These are phyloP conservation scores for Mycosphaerella sp. DNA, from an alignment of 2,329 filamentous ascomycete genomes.

Conservation along the genomic window DNA sequence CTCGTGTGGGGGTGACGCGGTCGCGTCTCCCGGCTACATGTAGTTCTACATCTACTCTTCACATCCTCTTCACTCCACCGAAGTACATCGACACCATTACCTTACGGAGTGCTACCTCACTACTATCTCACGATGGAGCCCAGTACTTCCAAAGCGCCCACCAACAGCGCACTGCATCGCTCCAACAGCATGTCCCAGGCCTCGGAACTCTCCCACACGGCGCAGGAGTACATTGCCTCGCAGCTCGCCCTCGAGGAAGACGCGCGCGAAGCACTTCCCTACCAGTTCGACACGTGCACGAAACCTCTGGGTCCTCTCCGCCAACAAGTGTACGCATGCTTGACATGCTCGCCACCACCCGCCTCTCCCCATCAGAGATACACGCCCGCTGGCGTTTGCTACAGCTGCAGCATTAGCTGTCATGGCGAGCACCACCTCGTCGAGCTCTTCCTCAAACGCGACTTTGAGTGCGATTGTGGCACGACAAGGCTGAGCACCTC, in stretches of 20 bases:
- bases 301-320: conserved; percentile 80
- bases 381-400: conserved; percentile 79
- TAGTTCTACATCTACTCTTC: too few species aligned
- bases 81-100: too few species aligned
- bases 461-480: conserved; percentile 95
- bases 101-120: too few species aligned
- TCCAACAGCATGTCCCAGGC: conserved; percentile 17
- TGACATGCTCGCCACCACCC: conserved; percentile 86
- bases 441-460: conserved; percentile 90
- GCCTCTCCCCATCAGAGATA: conserved; percentile 56
- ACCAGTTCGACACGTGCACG: conserved; percentile 91
- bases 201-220: conserved; percentile 50
- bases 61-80: too few species aligned
- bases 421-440: conserved; percentile 93
- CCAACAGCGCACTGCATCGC: conserved; percentile 7
- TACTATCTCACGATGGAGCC: not conserved
- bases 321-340: conserved; percentile 83
- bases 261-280: conserved; percentile 89
- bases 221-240: conserved; percentile 67
- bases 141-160: not conserved
- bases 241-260: conserved; percentile 91
- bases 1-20: too few species aligned
- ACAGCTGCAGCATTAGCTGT: conserved; percentile 92
- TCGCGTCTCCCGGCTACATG: not conserved
- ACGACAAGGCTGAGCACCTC: conserved; percentile 66